These are phyloP conservation scores for Ilyonectria robusta DNA, from an alignment of 2,329 filamentous ascomycete species.

Conservation along the genomic window DNA sequence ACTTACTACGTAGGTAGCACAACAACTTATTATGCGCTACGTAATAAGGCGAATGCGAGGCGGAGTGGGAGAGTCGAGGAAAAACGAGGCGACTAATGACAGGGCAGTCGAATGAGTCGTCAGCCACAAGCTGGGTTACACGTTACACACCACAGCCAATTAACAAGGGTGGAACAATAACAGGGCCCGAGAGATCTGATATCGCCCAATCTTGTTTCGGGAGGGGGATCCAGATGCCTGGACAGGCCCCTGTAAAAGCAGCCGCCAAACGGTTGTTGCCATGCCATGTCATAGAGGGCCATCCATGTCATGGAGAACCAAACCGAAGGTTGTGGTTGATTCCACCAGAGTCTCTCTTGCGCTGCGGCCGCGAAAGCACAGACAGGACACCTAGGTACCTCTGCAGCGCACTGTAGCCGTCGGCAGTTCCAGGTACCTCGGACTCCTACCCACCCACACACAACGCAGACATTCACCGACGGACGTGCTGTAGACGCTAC, in stretches of 20 bases:
- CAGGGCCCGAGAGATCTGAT: neutral
- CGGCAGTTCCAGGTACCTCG: neutral
- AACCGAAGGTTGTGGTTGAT: constrained; percentile 30
- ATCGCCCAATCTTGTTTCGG: neutral
- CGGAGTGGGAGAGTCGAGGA: neutral
- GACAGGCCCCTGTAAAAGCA: neutral
- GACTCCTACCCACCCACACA: neutral
- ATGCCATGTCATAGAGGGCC: neutral
- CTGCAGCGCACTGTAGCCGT: neutral
- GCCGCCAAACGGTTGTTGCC: neutral
- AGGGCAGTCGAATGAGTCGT: neutral
- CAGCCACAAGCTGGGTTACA: constrained; percentile 1
- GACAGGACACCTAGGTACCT: neutral
- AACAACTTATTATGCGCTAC: neutral
- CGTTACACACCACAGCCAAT: neutral
- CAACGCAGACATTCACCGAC: neutral
- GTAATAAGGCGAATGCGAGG: neutral
- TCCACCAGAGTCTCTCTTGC: constrained; percentile 11
- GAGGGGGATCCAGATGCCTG: neutral
- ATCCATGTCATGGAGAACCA: constrained; percentile 23
- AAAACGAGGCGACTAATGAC: constrained; percentile 18
- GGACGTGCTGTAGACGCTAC: neutral
- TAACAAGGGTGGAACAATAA: neutral
- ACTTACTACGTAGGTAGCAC: neutral
- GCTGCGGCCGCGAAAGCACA: no score